Base-by-base conservation (phyloP, 2,329 filamentous ascomycete species). In the Coniella vitis region DNA sequence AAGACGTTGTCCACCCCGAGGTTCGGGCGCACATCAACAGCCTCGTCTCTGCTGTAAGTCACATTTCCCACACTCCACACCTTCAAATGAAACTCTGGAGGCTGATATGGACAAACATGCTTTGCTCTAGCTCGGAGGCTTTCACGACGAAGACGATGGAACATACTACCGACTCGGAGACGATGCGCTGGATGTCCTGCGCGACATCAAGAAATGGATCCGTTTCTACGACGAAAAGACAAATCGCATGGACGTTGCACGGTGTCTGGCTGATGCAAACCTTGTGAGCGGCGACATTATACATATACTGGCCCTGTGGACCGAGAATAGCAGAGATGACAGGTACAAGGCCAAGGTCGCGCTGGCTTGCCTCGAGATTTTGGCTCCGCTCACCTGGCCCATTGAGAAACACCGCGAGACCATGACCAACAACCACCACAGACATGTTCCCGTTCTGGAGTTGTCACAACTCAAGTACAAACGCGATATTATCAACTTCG, bases 361-460 rank as follows among this genome's bases (percentile, higher is more conserved):
- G 3, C 72, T 97, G 56, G 86, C 89, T 48, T 94, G 89, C 67
- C 75, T 95, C 66, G 91, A 98, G 68, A 72, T 98, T 41, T 77
- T 98, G 61, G 88, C 95, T 1, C 90, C 90, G 4, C 70, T 98
- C 60, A 98, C 93, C 16, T 97, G 91, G 91, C 91, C 93, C 0
- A 76, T 95, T 60, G 88, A 95, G 54, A 79, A 82, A 57, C 82
- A 90, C 52, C 75, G 80, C 54, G 82, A 86, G 51, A 79, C 86
- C 60, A 91, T 93, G 79, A 97, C 90, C 4, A 73, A 90, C 58
- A 97, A 98, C 63, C 89, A 97, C 64, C 86, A 95, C 63, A 81
- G 89, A 49, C 93, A 98, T 68, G 79, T 90, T 36, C 90, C 93
- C 1, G 93, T 93, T 48, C 76, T 98, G 17, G 86, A 93, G 64